These are phyloP conservation scores for Fusarium austroafricanum DNA, from an alignment of 2,329 filamentous ascomycete species.

Conservation along the genomic window DNA sequence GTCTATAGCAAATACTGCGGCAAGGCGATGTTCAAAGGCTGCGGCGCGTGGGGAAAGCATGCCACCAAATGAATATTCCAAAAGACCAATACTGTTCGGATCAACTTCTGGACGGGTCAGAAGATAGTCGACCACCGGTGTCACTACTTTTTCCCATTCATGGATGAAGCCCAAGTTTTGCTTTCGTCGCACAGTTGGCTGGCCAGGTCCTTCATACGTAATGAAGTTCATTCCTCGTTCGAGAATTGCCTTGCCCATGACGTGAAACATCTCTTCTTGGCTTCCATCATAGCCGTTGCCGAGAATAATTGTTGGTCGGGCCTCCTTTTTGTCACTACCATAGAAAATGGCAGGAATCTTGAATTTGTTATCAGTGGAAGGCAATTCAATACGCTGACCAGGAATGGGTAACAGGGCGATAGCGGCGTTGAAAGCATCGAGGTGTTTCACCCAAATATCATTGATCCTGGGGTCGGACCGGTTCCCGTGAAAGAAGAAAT, in stretches of 20 bases:
- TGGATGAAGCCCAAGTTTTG: conserved; percentile 57
- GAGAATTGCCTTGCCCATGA: conserved; percentile 50
- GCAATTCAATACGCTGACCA: conserved; percentile 48
- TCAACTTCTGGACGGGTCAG: conserved; percentile 48
- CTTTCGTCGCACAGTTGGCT: conserved; percentile 54
- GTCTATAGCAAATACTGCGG: conserved; percentile 44
- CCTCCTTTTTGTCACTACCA: conserved; percentile 29
- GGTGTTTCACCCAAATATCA: conserved; percentile 52
- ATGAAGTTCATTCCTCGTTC: conserved; percentile 57
- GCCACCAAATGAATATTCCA: conserved; percentile 58
- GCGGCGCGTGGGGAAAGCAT: conserved; percentile 55
- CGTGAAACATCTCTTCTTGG: conserved; percentile 57
- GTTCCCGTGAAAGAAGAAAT: conserved; percentile 57
- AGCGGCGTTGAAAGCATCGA: conserved; percentile 54
- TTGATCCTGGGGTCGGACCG: conserved; percentile 55
- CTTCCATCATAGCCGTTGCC: conserved; percentile 57
- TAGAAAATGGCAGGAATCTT: conserved; percentile 52
- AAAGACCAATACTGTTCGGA: conserved; percentile 49
- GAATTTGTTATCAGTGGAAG: conserved; percentile 27
- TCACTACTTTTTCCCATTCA: conserved; percentile 56
- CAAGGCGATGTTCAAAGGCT: conserved; percentile 57
- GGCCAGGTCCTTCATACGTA: conserved; percentile 60
- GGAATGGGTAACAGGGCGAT: conserved; percentile 50
- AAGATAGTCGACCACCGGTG: conserved; percentile 55
- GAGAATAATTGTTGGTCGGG: conserved; percentile 54